These are phyloP conservation scores for Hirschioporus abietinus DNA, from an alignment of 768 basidiomycete species.

Conservation along the genomic window DNA sequence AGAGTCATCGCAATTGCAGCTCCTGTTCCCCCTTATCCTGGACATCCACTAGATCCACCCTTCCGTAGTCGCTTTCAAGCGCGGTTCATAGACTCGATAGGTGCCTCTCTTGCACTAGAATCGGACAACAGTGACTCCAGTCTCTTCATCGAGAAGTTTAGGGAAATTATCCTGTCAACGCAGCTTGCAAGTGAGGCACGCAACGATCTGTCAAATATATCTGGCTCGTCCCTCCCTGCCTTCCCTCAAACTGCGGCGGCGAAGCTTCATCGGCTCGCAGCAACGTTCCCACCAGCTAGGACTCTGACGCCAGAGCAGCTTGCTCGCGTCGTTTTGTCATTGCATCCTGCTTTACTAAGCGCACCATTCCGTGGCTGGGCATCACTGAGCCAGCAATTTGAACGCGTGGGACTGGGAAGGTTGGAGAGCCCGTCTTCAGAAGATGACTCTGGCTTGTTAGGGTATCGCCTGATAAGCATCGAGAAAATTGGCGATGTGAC, in stretches of 20 bases:
- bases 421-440: slow-evolving; percentile 41
- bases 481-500: slow-evolving; percentile 34
- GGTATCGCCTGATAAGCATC: slow-evolving; percentile 41
- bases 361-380: slow-evolving; percentile 62
- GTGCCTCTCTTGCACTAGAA: slow-evolving; percentile 42
- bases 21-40: slow-evolving; percentile 63
- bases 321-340: slow-evolving; percentile 45
- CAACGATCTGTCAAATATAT: slow-evolving; percentile 46
- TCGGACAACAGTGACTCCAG: neutral
- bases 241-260: slow-evolving; percentile 61
- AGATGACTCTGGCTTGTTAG: slow-evolving; percentile 45
- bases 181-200: slow-evolving; percentile 59
- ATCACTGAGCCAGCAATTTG: slow-evolving; percentile 47
- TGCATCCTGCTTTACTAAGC: slow-evolving; percentile 54
- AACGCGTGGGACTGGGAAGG: slow-evolving; percentile 48
- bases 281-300: slow-evolving; percentile 41
- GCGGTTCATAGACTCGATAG: slow-evolving; percentile 58
- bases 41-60: slow-evolving; percentile 63
- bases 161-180: slow-evolving; percentile 53
- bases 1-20: slow-evolving; percentile 66
- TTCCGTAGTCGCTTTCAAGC: slow-evolving; percentile 55
- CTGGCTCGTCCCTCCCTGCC: slow-evolving; percentile 47
- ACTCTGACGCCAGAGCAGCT: slow-evolving; percentile 45
- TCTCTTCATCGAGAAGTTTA: slow-evolving; percentile 32
- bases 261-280: slow-evolving; percentile 42